Conservation (phyloP, 345 rosid species). For the Conringia planisiliqua region DNA sequence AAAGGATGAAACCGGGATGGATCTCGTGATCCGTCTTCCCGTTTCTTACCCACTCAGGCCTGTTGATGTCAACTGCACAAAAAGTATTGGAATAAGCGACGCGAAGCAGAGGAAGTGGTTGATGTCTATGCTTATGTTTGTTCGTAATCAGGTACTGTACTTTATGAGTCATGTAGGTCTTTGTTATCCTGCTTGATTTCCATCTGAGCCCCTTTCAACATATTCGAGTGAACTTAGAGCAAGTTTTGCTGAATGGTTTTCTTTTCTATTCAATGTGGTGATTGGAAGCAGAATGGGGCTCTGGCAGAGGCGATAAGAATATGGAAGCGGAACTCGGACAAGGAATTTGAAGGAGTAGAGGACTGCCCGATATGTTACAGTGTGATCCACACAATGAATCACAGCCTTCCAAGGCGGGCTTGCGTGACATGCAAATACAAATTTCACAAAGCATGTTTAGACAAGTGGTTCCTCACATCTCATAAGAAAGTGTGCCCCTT, state of each 20-base stretch:
- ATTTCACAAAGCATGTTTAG: slow-evolving; percentile 85
- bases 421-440: slow-evolving; percentile 96
- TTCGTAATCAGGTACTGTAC: slow-evolving; percentile 79
- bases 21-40: slow-evolving; percentile 88
- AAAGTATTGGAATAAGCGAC: slow-evolving; percentile 90
- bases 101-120: slow-evolving; percentile 97
- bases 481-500: slow-evolving; percentile 87
- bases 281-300: slow-evolving; percentile 78
- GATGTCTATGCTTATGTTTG: slow-evolving; percentile 91
- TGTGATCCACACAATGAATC: slow-evolving; percentile 85
- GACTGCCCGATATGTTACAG: slow-evolving; percentile 99
- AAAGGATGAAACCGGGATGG: slow-evolving; percentile 94
- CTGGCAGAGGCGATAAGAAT: slow-evolving; percentile 84
- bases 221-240: neutral
- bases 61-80: slow-evolving; percentile 79
- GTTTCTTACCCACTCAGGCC: slow-evolving; percentile 77
- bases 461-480: slow-evolving; percentile 94
- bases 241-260: slow-evolving; percentile 3
- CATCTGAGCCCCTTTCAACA: too few species aligned
- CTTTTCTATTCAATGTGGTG: slow-evolving; percentile 7
- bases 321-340: slow-evolving; percentile 94
- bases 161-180: slow-evolving; percentile 7
- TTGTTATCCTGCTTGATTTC: slow-evolving; percentile 6
- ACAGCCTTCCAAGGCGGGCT: slow-evolving; percentile 89
- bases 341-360: slow-evolving; percentile 95